Evolutionary conservation across 2,329 filamentous ascomycete species (phyloP).

Genomic region (Diplodia scrobiculata): DNA sequence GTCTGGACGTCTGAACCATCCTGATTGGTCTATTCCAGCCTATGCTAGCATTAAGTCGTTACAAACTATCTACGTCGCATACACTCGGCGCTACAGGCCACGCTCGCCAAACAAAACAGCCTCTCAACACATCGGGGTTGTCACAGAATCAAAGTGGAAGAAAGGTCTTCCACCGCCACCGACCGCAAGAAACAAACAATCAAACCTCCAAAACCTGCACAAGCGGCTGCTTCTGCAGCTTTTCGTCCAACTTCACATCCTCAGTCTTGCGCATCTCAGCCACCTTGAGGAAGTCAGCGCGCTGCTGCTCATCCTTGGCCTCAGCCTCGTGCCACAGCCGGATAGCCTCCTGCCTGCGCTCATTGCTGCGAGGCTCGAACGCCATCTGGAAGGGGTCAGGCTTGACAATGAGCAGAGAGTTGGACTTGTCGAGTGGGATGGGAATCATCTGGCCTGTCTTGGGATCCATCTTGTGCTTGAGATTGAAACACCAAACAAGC

Average conservation of each 20-base stretch:
- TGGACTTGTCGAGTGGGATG: slow-evolving; percentile 54
- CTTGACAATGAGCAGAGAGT: slow-evolving; percentile 61
- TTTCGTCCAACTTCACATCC: not conserved
- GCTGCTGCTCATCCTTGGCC: slow-evolving; percentile 41
- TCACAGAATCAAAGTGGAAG: not conserved
- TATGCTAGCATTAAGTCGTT: not conserved
- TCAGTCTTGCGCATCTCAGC: slow-evolving; percentile 27
- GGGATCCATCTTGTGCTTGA: slow-evolving; percentile 54
- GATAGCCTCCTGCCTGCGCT: slow-evolving; percentile 40
- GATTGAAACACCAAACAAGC: slow-evolving; percentile 52
- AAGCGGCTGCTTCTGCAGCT: slow-evolving; percentile 5
- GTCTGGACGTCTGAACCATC: not conserved
- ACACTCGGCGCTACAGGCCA: not conserved
- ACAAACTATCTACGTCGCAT: slow-evolving; percentile 13
- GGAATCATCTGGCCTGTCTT: slow-evolving; percentile 47
- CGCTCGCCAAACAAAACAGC: not conserved
- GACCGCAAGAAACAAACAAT: too few species aligned
- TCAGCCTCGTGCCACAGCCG: slow-evolving; percentile 44
- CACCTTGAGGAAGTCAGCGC: slow-evolving; percentile 41
- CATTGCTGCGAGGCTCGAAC: slow-evolving; percentile 55
- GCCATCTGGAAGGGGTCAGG: slow-evolving; percentile 59
- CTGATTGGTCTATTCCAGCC: not conserved
- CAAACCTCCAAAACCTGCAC: slow-evolving; percentile 10
- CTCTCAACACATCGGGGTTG: not conserved
- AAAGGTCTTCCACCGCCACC: not conserved